phyloP scores from a whole-genome alignment of 148 eudicot genomes.

The Silene conica region DNA sequence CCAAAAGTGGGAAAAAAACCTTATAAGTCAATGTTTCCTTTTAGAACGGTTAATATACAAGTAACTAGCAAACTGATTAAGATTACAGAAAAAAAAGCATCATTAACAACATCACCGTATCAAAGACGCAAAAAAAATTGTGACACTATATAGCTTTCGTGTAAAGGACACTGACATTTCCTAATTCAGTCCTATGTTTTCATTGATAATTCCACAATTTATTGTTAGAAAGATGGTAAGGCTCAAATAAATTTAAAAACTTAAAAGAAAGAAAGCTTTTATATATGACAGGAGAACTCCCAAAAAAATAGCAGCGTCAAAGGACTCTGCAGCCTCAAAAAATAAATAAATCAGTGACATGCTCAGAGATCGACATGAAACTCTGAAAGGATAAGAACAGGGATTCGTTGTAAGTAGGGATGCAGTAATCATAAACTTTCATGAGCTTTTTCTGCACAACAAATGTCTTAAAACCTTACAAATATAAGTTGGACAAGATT shows the following conservation, averaged over 20 bases:
- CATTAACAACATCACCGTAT: not conserved
- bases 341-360: not conserved
- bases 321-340: conserved; percentile 1
- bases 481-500: not conserved
- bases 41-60: not conserved
- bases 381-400: not conserved
- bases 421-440: not conserved
- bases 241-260: not conserved
- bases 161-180: not conserved
- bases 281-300: not conserved
- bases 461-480: not conserved
- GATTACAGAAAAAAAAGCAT: not conserved
- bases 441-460: not conserved
- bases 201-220: not conserved
- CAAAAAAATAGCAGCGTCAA: not conserved
- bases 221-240: not conserved
- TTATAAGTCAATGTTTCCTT: not conserved
- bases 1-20: not conserved
- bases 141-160: not conserved
- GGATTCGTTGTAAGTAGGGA: not conserved
- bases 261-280: not conserved
- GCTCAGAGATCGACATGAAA: not conserved
- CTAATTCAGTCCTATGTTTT: not conserved
- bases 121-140: not conserved
- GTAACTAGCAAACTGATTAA: not conserved